Evolutionary conservation across 1,139 yeast genomes (phyloP), one percentile per base, ranked within the genome.

Genomic region (Geotrichum citri-aurantii): DNA sequence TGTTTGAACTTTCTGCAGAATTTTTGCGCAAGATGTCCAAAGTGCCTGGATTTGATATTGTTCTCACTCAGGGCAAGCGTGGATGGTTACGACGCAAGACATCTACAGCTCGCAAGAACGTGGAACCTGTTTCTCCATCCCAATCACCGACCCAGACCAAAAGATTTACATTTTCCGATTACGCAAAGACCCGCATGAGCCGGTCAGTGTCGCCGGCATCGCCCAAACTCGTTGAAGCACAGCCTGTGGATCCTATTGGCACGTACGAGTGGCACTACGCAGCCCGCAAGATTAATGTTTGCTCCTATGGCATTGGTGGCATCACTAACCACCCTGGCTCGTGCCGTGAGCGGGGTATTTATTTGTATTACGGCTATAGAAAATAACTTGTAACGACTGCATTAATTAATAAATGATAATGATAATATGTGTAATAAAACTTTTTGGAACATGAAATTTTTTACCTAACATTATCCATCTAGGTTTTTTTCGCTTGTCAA

Each of bases 1-100:
- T 75, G 63, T 66, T 73, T 71, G 77, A 77, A 65, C 68, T 79
- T 63, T 65, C 76, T 55, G 64, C 72, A 59, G 74, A 73, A 54
- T 65, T 71, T 55, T 63, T 72, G 29, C 62, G 52, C 53, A 65
- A 66, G 60, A 68, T 67, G 61, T 65, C 66, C 56, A 55, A 52
- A 26, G 65, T 71, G 37, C 68, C 67, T 29, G 73, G 71, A 27
- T 69, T 70, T 63, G 69, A 64, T 49, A 80, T 57, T 76, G 86
- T 89, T 77, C 76, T 77, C 72, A 86, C 86, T 63, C 78, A 74
- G 66, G 95, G 96, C 7, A 78, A 96, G 63, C 77, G 96, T 62
- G 84, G 88, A 12, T 90, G 96, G 96, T 71, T 88, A 23, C 44
- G 44, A 23, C 26, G 48, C 26, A 46, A 46, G 26, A 26, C 48